Base-by-base conservation (phyloP, 2,329 filamentous ascomycete genomes). In the Calonectria fujianensis region DNA sequence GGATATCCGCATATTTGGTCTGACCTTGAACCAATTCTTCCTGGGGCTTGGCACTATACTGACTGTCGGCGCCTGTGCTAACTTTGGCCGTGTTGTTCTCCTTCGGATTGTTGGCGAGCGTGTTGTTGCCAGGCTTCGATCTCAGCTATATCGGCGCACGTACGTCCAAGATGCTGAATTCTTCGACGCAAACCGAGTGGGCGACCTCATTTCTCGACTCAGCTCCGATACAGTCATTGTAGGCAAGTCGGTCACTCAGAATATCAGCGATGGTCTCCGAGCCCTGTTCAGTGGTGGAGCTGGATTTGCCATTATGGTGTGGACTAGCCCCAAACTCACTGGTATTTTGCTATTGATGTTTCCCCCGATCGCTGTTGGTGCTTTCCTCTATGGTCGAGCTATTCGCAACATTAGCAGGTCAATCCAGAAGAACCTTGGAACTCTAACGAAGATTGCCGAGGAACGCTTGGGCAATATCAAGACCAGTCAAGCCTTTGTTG, bases 111-210 rank as follows among this genome's bases (percentile, higher is more conserved):
- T 99, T 10, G 97, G 97, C 76, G 97, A 99, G 85, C 91, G 97
- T 52, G 97, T 99, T 73, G 97, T 99, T 69, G 94, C 96, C 14
- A 92, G 96, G 79, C 89, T 99, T 70, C 92, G 97, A 75, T 96
- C 96, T 20, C 94, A 95, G 82, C 91, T 99, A 5, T 99, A 98
- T 87, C 92, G 95, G 78, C 92, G 94, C 77, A 99, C 97, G 0
- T 98, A 97, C 80, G 91, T 97, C n/a, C 97, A 99, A 84, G 97
- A 99, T 84, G 97, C 97, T 73, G 97, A 98, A 82, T 99, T 99
- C 87, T 99, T 99, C 82, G 97, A 99, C 83, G 97, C 97, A 50
- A 99, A 99, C 86, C 92, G 97, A 32, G 96, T 98, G 32, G 97
- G 97, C 84, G 97, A 99, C 83, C 88, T 99, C 80, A 98, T 99